Conservation (phyloP, 148 eudicot genomes). For the Rhododendron williamsianum region DNA sequence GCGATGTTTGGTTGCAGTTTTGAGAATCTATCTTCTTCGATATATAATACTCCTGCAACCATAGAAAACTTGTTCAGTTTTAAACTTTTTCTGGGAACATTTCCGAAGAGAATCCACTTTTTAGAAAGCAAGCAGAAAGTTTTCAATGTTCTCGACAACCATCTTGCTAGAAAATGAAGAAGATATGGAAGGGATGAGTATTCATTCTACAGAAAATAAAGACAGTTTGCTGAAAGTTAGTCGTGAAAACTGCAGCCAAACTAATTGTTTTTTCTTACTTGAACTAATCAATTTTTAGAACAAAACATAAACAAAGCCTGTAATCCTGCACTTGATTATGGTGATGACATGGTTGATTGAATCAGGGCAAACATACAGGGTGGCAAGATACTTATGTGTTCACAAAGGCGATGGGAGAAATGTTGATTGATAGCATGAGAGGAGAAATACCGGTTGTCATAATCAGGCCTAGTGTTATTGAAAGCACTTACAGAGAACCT, state of each 20-base stretch:
- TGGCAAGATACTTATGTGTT: conserved; percentile 99
- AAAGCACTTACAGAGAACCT: conserved; percentile 88
- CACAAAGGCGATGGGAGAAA: conserved; percentile 99
- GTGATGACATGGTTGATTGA: background rate
- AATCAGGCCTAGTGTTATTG: conserved; percentile 91
- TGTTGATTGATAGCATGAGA: conserved; percentile 69
- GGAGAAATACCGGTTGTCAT: conserved; percentile 86
- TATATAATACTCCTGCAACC: background rate
- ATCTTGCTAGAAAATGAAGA: background rate
- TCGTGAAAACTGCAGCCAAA: background rate
- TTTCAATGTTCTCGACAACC: background rate
- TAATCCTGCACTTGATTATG: background rate
- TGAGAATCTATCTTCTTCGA: background rate
- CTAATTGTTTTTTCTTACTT: background rate
- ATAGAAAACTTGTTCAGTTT: background rate
- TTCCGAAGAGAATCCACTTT: background rate
- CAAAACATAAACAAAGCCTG: background rate
- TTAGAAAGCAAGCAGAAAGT: background rate
- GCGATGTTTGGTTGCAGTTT: background rate
- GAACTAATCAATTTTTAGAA: background rate
- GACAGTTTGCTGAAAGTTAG: background rate
- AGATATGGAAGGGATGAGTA: background rate
- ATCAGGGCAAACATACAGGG: conserved; percentile 81
- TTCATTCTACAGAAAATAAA: background rate
- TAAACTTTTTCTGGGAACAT: background rate